These are phyloP conservation scores for Hypsizygus ulmarius DNA, from an alignment of 1,284 basidiomycete species.

Conservation along the genomic window DNA sequence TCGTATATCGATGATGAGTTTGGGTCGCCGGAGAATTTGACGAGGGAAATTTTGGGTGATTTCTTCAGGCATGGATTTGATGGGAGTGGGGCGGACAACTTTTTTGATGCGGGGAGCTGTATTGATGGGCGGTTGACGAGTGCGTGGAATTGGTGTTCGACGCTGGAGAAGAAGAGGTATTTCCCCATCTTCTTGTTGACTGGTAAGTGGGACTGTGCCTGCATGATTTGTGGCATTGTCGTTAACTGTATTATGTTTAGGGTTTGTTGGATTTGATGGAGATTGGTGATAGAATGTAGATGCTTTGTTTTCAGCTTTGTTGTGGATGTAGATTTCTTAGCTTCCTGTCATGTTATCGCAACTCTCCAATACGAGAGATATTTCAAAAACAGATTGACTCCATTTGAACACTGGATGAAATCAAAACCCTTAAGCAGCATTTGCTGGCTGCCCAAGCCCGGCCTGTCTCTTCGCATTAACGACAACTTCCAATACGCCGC, in stretches of 20 bases:
- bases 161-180: constrained; percentile 78
- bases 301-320: not conserved
- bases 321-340: not conserved
- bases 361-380: not conserved
- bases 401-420: not conserved
- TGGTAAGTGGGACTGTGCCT: constrained; percentile 41
- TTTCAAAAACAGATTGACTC: too few species aligned
- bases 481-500: constrained; percentile 67
- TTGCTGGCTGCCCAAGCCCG: constrained; percentile 31
- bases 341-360: constrained; percentile 1
- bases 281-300: constrained; percentile 55
- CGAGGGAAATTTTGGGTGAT: constrained; percentile 69
- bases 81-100: constrained; percentile 78
- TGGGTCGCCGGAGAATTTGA: constrained; percentile 65
- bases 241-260: constrained; percentile 31
- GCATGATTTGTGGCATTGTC: not conserved
- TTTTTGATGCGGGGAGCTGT: constrained; percentile 70
- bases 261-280: constrained; percentile 81
- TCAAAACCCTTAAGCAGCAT: constrained; percentile 15
- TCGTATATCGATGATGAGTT: constrained; percentile 81
- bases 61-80: constrained; percentile 85
- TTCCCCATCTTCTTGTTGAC: constrained; percentile 75
- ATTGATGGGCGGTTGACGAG: constrained; percentile 67
- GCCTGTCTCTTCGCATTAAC: constrained; percentile 54
- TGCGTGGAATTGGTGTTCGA: constrained; percentile 85